Base-by-base conservation (phyloP, 2,329 filamentous ascomycete genomes). In the Calonectria pseudoturangicola region DNA sequence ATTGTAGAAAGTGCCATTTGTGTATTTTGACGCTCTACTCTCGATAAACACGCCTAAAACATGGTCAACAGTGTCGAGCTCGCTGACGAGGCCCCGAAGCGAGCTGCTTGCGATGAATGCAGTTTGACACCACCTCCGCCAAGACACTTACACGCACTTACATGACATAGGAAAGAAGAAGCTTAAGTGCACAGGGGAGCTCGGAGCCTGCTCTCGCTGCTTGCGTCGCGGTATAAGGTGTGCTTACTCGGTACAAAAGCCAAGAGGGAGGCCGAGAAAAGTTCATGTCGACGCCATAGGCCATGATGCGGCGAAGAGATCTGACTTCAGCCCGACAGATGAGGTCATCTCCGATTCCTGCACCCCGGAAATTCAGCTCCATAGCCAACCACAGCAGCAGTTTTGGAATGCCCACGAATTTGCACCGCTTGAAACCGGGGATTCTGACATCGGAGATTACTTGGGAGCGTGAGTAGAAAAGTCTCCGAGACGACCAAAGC, bases 81-180 rank as follows among this genome's bases (percentile, higher is more conserved):
- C n/a, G 16, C 43, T 10, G 43, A 47, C 18, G 18, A 47, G 10
- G 51, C 30, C 30, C 51, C 27, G 7, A 58, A 58, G 30, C 28
- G 51, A 15, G 27, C 27, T 33, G 51, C 51, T 21, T 58, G 51
- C 28, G 51, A 58, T n/a, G 28, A 36, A 58, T 58, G 51, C 51
- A 58, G 51, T 58, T 21, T 21, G 51, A 33, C 51, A 7, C 51
- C 51, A 36, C 33, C 12, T 28, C 12, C n/a, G 18, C 28, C 12
- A 18, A 7, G 10, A 6, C 8, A 36, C 36, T 13, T 39, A 21
- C 16, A n/a, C 8, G 9, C 25, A 36, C 51, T 39, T n/a, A 58
- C 51, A 18, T 9, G 1, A 18, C 12, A 4, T 16, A 58, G 51
- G 51, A 39, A 21, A 30, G 51, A 36, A 21, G 13, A 58, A 58